Evolutionary conservation across 345 rosid genomes (phyloP).

Genomic region (Heritiera fomes): DNA sequence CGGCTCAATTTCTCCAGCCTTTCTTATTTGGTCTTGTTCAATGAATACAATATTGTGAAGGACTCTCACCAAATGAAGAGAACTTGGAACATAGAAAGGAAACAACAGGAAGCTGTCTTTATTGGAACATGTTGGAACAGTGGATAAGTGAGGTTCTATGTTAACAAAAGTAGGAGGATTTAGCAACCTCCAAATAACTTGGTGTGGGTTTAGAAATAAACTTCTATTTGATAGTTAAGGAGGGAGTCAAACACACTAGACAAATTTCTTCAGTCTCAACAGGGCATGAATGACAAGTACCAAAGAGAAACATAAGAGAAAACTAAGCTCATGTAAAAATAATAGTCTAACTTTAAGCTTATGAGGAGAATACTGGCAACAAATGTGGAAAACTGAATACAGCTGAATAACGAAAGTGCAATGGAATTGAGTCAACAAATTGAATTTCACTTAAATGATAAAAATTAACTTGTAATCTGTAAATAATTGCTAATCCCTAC

Average conservation of each 20-base stretch:
- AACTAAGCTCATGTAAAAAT: neutral
- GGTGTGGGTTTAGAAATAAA: neutral
- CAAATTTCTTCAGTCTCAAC: neutral
- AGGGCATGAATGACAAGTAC: neutral
- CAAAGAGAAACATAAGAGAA: neutral
- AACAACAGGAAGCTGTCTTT: neutral
- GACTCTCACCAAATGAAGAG: neutral
- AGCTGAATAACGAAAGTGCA: neutral
- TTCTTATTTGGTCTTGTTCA: neutral
- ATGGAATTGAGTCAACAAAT: neutral
- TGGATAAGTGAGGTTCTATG: neutral
- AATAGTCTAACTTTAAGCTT: neutral
- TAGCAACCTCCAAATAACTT: neutral
- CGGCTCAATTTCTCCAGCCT: neutral
- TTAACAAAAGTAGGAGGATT: constrained; percentile 2
- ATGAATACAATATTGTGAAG: neutral
- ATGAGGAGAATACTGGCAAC: neutral
- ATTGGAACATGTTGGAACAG: neutral
- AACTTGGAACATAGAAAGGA: neutral
- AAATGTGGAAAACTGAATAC: neutral
- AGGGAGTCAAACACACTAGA: neutral
- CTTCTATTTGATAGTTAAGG: neutral
- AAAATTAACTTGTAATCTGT: neutral
- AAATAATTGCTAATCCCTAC: neutral
- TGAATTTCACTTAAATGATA: neutral